Base-by-base conservation (phyloP, 148 eudicot species). In the Spergularia marina region DNA sequence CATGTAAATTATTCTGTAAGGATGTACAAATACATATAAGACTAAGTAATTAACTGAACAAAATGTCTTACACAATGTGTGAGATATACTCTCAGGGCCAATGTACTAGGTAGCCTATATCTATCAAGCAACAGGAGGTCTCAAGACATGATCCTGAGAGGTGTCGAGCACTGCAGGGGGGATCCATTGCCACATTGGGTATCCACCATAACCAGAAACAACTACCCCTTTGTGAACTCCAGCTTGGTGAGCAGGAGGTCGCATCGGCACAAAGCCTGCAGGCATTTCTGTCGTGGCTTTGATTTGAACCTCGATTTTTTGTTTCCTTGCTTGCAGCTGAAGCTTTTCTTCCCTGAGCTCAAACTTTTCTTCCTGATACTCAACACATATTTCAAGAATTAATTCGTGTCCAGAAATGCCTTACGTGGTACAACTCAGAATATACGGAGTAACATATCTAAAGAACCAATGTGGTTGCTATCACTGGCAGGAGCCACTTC, bases 321-420 rank as follows among this genome's bases (percentile, higher is more conserved):
- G 84, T 59, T 88, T 84, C 62, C 84, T 85, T 7, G 74, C 80
- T 79, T 83, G 85, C 20, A 88, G 74, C 83, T 81, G 76, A 73
- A 81, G 84, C 79, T 88, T 88, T 65, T 88, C 91, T 69, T 84
- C 86, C n/a, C 84, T 85, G 12, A 88, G 91, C 77, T 88, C 89
- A 25, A 79, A 84, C 74, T 86, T 88, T 77, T 88, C 91, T 49
- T 54, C 73, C 73, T 70, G 47, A 25, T 54, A 14, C 25, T 68
- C 73, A 53, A 5, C 7, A 57, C 11, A 53, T 16, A 23, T 15
- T 7, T 34, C 6, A 25, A 15, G 20, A 13, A 34, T 70, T 34
- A 70, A 44, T 1, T 44, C 49, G 23, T 41, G 53, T 10, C 47
- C 1, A 7, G 16, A 3, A 4, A 58, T 58, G 59, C 59, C 8